phyloP scores from a whole-genome alignment of 2,329 filamentous ascomycete species.

The Fusarium sp. region DNA sequence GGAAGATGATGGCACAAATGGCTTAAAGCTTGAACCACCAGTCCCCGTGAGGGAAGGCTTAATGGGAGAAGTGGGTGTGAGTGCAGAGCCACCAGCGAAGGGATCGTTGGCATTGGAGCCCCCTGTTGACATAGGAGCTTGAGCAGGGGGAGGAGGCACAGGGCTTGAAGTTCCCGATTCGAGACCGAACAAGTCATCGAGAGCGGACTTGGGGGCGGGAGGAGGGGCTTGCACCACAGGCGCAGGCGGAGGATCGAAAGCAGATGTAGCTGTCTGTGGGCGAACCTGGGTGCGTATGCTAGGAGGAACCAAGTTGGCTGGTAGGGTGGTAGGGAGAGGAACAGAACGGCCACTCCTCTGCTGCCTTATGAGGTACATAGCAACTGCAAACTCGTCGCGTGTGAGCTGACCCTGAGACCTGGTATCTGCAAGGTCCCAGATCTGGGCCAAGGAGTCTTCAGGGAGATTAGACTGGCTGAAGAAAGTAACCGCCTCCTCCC shows the following conservation, averaged over 20 bases:
- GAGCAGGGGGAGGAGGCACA: constrained; percentile 65
- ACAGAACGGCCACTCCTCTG: constrained; percentile 76
- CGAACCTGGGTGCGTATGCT: constrained; percentile 76
- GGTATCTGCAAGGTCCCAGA: constrained; percentile 97
- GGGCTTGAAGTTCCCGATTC: constrained; percentile 70
- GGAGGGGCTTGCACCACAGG: constrained; percentile 52
- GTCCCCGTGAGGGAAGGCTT: constrained; percentile 59
- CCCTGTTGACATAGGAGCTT: constrained; percentile 76
- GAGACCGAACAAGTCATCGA: constrained; percentile 93
- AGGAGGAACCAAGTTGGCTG: constrained; percentile 85
- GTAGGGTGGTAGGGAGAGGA: constrained; percentile 79
- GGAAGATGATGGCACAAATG: constrained; percentile 90
- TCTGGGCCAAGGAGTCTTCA: constrained; percentile 89
- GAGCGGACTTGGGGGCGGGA: constrained; percentile 77
- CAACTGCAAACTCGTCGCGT: constrained; percentile 93
- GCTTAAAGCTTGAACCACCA: constrained; percentile 75
- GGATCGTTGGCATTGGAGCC: constrained; percentile 75
- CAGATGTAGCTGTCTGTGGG: constrained; percentile 62
- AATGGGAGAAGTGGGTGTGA: constrained; percentile 65
- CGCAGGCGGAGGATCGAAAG: constrained; percentile 61
- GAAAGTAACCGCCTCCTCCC: constrained; percentile 93
- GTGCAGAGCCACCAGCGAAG: constrained; percentile 64
- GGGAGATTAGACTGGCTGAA: constrained; percentile 91
- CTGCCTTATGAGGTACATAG: constrained; percentile 95
- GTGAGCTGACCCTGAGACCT: constrained; percentile 87